Percentiles rank a stretch among this genome's conserved stretches.
Evolutionary conservation across 2,329 filamentous ascomycete species (phyloP).

Genomic region (Didymella pinodella): DNA sequence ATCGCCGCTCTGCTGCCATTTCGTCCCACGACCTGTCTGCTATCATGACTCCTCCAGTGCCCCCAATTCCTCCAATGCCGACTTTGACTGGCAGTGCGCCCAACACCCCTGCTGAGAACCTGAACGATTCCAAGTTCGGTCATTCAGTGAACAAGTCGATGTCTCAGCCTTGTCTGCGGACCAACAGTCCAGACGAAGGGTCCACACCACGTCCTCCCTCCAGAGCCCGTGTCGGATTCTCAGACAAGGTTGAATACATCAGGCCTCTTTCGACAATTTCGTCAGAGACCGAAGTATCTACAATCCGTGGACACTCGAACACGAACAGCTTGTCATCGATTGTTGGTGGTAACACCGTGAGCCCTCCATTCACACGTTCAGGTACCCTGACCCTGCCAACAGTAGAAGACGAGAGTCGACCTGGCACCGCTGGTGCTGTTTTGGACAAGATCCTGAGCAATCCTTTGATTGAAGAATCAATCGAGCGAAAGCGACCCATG

Average conservation of each 20-base stretch:
- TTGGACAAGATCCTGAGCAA: constrained; percentile 58
- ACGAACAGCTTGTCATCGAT: constrained; percentile 83
- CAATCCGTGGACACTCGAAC: constrained; percentile 74
- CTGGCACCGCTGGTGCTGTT: constrained; percentile 76
- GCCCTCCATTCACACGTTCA: constrained; percentile 55
- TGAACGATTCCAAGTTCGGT: constrained; percentile 50
- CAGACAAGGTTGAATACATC: constrained; percentile 83
- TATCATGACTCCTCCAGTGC: constrained; percentile 69
- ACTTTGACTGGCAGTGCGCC: constrained; percentile 69
- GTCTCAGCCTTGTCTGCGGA: constrained; percentile 51
- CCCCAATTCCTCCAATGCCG: constrained; percentile 62
- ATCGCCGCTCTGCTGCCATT: constrained; percentile 81
- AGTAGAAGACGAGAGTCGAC: constrained; percentile 58
- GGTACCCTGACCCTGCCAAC: constrained; percentile 51
- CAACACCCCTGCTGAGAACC: constrained; percentile 63
- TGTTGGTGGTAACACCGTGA: constrained; percentile 65
- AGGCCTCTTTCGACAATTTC: constrained; percentile 84
- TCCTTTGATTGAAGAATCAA: constrained; percentile 35
- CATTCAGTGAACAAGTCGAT: constrained; percentile 49
- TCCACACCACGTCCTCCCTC: constrained; percentile 52
- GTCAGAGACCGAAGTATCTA: constrained; percentile 79
- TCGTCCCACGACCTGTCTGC: constrained; percentile 82
- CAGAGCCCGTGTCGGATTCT: constrained; percentile 79
- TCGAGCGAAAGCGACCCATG: constrained; percentile 47
- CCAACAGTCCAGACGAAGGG: constrained; percentile 35